Base-by-base conservation (phyloP, 2,329 filamentous ascomycete genomes). In the Volutella citrinella region DNA sequence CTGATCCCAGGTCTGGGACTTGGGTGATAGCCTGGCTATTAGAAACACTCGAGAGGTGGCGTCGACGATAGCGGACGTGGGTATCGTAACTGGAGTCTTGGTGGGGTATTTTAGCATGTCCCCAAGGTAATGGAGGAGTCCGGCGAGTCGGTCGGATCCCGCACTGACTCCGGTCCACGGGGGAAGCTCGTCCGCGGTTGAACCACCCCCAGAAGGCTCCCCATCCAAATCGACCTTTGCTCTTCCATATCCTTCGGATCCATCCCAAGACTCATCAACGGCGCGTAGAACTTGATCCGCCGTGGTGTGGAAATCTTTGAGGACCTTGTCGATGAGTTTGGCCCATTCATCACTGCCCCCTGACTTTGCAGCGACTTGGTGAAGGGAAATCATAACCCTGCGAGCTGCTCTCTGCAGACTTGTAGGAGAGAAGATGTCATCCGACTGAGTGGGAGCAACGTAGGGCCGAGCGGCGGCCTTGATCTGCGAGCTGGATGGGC, bases 361-460 rank as follows among this genome's bases (percentile, higher is more conserved):
- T 41, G 85, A 83, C 61, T 95, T 96, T 6, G 87, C 80, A 2
- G 87, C 84, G 33, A 87, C 93, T 55, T 83, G 80, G 45, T 88
- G 83, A 28, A 95, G 68, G n/a, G 82, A 71, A 8, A 87, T 73
- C 30, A 81, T 72, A 3, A 95, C 62, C 17, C 71, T 75, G 27
- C 81, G 77, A 11, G 86, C 79, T 34, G 75, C 71, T 20, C 68
- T 58, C 15, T 73, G 66, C 6, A 87, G 64, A 2, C 69, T 68
- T 5, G 61, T 58, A 1, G 84, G 70, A 6, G 77, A 66, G 6
- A 68, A 59, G 11, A 56, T 25, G 19, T 52, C 55, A 40, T 76
- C 73, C 10, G 72, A 74, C 18, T 70, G 69, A 5, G 83, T 84
- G 4, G 82, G 80, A 4, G 80, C 80, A 33, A 91, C 60, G 44